Evolutionary conservation across 192 early-diverging fungal species (phyloP), one percentile per base, ranked within the genome.

Genomic region (Coemansia erecta): DNA sequence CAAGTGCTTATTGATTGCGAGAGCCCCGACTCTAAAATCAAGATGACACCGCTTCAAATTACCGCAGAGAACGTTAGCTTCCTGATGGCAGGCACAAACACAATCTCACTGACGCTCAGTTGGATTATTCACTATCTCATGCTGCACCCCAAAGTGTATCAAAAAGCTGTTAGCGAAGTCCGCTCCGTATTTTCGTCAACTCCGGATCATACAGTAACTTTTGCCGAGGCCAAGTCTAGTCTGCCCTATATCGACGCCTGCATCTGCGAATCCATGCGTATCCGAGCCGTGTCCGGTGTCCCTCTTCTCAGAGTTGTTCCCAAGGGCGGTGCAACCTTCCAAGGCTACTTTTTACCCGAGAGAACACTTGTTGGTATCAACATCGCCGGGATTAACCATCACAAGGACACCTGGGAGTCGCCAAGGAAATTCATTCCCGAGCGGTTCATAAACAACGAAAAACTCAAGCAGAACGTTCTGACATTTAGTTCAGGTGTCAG

Each of bases 61-160:
- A 35, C 64, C 14, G 59, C 66, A 10, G 77, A 80, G 24, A 66
- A 62, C 13, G 66, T 80, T 28, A 63, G 61, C 53, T 28, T 80
- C 15, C 14, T 80, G 53, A 33, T 70, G 14, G 63, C 62, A 41
- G 77, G 77, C 35, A 55, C 66, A 23, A 72, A 80, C 50, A 74
- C 72, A 9, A 61, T 63, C 13, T 66, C 68, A 0, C 60, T 55
- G 2, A 63, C 77, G 9, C 47, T 80, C 19, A 33, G 60, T 1
- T 74, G 66, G 71, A 63, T 63, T 11, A 28, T 74, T n/a, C 67
- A 73, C 41, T 37, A 73, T 39, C 60, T 80, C n/a, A 41, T 70
- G 57, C 46, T 73, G 10, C 61, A 80, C 43, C 77, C 77, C 7
- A 62, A 45, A 42, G 56, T 60, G 28, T 48, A 59, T 48, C 42